Percentiles rank a stretch among this genome's conserved stretches.
Evolutionary conservation across 2,329 filamentous ascomycete species (phyloP).

Genomic region (Phaeosphaeriaceae sp.): DNA sequence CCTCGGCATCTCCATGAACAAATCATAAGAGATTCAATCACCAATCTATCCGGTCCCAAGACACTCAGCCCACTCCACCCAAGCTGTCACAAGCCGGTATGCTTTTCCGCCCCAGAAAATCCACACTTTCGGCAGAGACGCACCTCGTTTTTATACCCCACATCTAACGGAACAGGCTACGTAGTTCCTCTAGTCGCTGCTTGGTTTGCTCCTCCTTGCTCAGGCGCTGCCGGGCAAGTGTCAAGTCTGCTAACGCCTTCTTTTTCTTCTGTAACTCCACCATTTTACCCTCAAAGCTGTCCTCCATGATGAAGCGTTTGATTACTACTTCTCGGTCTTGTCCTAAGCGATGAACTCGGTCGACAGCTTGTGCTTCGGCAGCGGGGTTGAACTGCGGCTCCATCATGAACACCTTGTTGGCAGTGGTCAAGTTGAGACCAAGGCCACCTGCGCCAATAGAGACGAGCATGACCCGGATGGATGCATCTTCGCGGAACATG

Average conservation of each 20-base stretch:
- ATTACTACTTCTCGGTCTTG: conserved; percentile 90
- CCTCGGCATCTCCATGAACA: neutral
- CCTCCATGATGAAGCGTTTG: conserved; percentile 85
- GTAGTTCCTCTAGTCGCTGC: conserved; percentile 67
- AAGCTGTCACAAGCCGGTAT: conserved; percentile 7
- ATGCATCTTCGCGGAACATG: conserved; percentile 73
- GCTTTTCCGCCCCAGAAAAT: neutral
- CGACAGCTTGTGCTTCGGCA: conserved; percentile 90
- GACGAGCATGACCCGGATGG: conserved; percentile 81
- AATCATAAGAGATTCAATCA: neutral
- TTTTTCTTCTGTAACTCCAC: conserved; percentile 89
- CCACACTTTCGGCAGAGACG: neutral
- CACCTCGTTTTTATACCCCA: neutral
- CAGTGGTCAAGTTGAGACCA: conserved; percentile 87
- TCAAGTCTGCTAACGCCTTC: conserved; percentile 85
- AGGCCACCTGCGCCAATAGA: conserved; percentile 92
- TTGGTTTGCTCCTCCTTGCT: conserved; percentile 68
- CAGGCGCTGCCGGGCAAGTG: conserved; percentile 58
- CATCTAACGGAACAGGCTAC: conserved; percentile 59
- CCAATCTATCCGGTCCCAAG: conserved; percentile 9
- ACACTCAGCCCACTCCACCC: neutral
- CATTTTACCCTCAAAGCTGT: conserved; percentile 95
- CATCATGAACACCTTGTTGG: conserved; percentile 92
- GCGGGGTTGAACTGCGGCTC: conserved; percentile 98
- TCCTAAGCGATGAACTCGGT: conserved; percentile 71